Conservation (phyloP, 768 basidiomycete species). For the Hericium coralloides region DNA sequence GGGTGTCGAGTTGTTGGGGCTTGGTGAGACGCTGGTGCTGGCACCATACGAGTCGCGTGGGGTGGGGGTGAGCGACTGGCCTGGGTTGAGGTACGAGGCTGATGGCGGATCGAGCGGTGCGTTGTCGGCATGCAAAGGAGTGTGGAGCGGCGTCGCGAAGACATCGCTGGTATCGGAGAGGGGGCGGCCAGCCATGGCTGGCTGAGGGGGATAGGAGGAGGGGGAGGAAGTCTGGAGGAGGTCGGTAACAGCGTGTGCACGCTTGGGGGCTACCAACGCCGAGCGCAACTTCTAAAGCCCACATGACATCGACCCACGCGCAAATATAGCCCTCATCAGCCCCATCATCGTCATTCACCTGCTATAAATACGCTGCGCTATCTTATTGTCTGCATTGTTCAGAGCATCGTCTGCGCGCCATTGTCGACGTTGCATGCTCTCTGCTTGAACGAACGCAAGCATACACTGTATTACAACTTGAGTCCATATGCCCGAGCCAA, state of each 20-base stretch:
- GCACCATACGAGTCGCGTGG: constrained; percentile 1
- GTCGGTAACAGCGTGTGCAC: background rate
- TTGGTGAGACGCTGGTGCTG: background rate
- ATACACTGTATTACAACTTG: too few species aligned
- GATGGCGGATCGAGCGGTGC: constrained; percentile 1
- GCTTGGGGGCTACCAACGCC: background rate
- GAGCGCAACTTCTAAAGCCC: background rate
- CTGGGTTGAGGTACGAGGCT: background rate
- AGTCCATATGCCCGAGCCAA: too few species aligned
- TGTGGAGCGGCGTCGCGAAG: constrained; percentile 4
- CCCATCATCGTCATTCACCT: background rate
- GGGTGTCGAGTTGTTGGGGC: background rate
- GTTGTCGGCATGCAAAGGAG: constrained; percentile 1
- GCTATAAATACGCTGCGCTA: background rate
- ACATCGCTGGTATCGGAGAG: constrained; percentile 3
- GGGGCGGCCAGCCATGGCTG: constrained; percentile 10
- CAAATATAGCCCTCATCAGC: background rate
- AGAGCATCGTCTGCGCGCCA: too few species aligned
- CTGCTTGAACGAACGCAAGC: too few species aligned
- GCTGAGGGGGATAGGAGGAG: background rate
- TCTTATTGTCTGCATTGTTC: too few species aligned
- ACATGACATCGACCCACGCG: background rate
- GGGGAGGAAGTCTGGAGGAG: background rate
- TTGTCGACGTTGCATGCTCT: too few species aligned
- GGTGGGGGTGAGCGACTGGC: background rate